Evolutionary conservation across 805 yeast species (phyloP).

Genomic region (Monosporozyma aerobia): DNA sequence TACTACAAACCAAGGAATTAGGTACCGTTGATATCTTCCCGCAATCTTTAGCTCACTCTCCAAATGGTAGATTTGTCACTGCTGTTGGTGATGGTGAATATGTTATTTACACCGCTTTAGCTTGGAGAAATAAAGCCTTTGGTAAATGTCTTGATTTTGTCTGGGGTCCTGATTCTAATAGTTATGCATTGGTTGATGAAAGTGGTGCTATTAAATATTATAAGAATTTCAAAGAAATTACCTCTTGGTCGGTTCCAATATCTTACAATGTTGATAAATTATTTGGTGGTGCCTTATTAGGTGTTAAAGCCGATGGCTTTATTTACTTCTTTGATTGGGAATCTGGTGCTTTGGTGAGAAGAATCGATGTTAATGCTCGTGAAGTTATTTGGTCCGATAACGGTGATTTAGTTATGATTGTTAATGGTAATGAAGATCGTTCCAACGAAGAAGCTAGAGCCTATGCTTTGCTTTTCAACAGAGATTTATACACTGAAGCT

Average conservation of each 20-base stretch:
- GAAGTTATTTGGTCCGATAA: conserved; percentile 89
- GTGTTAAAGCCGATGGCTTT: conserved; percentile 75
- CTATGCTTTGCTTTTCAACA: conserved; percentile 67
- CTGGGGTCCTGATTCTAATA: conserved; percentile 89
- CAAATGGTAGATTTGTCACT: conserved; percentile 94
- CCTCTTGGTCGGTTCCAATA: conserved; percentile 53
- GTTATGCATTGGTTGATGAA: conserved; percentile 74
- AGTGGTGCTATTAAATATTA: conserved; percentile 56
- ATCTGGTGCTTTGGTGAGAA: conserved; percentile 68
- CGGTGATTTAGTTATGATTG: conserved; percentile 77
- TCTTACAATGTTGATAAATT: conserved; percentile 69
- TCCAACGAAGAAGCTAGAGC: conserved; percentile 38
- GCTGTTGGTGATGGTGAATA: conserved; percentile 98
- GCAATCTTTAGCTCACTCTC: conserved; percentile 77
- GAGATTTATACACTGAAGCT: conserved; percentile 56
- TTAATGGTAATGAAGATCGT: conserved; percentile 42
- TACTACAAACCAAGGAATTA: conserved; percentile 76
- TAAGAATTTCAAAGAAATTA: conserved; percentile 77
- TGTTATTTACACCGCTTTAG: conserved; percentile 89
- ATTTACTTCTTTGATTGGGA: conserved; percentile 94
- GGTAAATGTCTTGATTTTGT: conserved; percentile 86
- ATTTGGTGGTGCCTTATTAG: conserved; percentile 82
- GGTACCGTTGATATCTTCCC: conserved; percentile 95
- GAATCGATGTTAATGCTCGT: conserved; percentile 76
- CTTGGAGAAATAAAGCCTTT: conserved; percentile 94